Evolutionary conservation across 257 asterid species (phyloP), one percentile per base, ranked within the genome.

Genomic region (Leonotis leonurus): DNA sequence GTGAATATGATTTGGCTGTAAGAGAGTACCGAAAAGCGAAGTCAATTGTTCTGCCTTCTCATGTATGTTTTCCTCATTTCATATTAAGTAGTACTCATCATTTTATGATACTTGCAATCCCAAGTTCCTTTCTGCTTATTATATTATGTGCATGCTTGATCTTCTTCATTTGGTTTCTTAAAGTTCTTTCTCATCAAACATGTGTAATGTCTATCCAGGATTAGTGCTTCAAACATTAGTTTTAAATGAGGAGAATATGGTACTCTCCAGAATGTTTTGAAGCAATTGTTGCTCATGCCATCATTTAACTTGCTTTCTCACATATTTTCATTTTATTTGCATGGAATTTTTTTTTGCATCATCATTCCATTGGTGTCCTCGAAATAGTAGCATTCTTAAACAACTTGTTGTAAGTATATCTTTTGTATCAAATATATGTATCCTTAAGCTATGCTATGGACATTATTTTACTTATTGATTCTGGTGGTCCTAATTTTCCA

Each of bases 41-140:
- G 85, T 92, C 99, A 16, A 92, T 92, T 72, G 96, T 87, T 67
- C 94, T 92, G 71, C 99, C 99, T 77, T 89, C 99, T 70, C 99
- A 92, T 78, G 99, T 92, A 87, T 63, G 81, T 48, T 45, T 63
- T 33, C 22, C 63, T 51, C 55, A 14, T 50, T 76, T 56, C 41
- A 29, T 43, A 41, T 62, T 68, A 7, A 30, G 45, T 36, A 30
- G 45, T 36, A 52, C 32, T 17, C 60, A 59, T 67, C 53, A 40
- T 49, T 37, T 17, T 66, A 8, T 57, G 18, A 21, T 49, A 39
- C 57, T 46, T 29, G 2, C 50, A 33, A 55, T 51, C 18, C 48
- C 20, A n/a, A 27, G 62, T 56, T 61, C 55, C 20, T 62, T 25
- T 25, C 39, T 37, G 33, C 65, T 70, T 27, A 22, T 30, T 49